These are phyloP conservation scores for Suillus subaureus DNA, from an alignment of 768 basidiomycete species.

Conservation along the genomic window DNA sequence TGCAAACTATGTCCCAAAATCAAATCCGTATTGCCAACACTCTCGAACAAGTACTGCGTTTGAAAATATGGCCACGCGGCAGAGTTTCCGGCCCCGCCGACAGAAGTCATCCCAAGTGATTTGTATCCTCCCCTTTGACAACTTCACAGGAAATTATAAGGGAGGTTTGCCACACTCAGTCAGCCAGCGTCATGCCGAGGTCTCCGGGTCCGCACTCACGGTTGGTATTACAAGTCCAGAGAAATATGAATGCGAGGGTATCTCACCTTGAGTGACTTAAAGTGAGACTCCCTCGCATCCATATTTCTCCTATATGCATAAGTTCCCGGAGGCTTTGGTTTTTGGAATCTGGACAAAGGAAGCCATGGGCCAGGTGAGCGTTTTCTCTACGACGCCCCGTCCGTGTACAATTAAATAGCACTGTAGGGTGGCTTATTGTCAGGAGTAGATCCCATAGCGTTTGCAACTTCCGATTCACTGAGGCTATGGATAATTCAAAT, in stretches of 20 bases:
- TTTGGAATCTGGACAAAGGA: background rate
- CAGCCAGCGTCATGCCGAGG: background rate
- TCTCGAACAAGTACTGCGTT: background rate
- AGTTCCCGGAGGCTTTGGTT: background rate
- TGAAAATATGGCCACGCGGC: background rate
- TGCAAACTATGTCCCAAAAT: background rate
- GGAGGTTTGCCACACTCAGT: background rate
- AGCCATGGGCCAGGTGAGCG: background rate
- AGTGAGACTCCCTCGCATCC: background rate
- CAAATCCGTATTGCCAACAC: background rate
- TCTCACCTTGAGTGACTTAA: too few species aligned
- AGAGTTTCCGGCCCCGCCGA: background rate
- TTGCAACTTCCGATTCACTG: slow-evolving; percentile 69
- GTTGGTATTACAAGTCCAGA: background rate
- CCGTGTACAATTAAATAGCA: background rate
- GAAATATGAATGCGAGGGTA: too few species aligned
- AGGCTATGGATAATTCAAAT: slow-evolving; percentile 80
- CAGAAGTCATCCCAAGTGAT: background rate
- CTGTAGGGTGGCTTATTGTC: slow-evolving; percentile 73
- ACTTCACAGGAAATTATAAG: background rate
- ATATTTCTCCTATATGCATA: background rate
- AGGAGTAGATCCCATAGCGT: slow-evolving; percentile 71
- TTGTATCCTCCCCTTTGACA: background rate
- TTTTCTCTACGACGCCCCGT: background rate
- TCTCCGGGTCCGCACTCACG: background rate